phyloP scores from a whole-genome alignment of 129 eudicot genomes.

The Tagetes patula region DNA sequence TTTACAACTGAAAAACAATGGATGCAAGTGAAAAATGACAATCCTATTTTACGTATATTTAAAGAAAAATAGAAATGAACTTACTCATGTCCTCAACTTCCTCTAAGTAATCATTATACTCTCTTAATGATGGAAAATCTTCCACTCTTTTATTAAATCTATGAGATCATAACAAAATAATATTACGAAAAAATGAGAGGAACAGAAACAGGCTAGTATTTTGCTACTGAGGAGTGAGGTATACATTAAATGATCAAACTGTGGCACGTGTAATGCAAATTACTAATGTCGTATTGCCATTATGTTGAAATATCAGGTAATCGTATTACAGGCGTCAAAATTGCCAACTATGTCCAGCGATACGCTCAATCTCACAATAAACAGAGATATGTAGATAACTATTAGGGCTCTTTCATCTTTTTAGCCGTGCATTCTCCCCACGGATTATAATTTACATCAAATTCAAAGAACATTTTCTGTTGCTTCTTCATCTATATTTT shows the following conservation, averaged over 20 bases:
- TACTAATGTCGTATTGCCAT: no score
- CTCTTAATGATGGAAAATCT: slow-evolving; percentile 80
- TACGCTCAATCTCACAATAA: no score
- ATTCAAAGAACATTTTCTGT: background rate
- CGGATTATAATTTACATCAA: background rate
- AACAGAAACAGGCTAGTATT: background rate
- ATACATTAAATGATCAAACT: background rate
- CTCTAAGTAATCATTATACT: slow-evolving; percentile 92
- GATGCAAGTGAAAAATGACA: slow-evolving; percentile 14
- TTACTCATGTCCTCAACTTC: slow-evolving; percentile 99
- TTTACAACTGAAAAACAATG: slow-evolving; percentile 50
- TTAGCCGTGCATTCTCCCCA: background rate
- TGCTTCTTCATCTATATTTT: background rate
- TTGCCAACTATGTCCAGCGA: no score
- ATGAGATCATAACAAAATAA: slow-evolving; percentile 23
- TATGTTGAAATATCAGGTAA: no score
- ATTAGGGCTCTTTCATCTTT: background rate
- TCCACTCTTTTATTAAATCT: slow-evolving; percentile 95
- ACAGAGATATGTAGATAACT: no score
- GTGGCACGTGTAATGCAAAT: slow-evolving; percentile 3
- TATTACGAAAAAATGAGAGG: background rate
- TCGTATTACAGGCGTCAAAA: no score
- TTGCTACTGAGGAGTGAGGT: background rate
- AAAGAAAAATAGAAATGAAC: slow-evolving; percentile 30
- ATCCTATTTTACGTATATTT: background rate